Base-by-base conservation (phyloP, 1,284 basidiomycete genomes). In the Fomes fomentarius region DNA sequence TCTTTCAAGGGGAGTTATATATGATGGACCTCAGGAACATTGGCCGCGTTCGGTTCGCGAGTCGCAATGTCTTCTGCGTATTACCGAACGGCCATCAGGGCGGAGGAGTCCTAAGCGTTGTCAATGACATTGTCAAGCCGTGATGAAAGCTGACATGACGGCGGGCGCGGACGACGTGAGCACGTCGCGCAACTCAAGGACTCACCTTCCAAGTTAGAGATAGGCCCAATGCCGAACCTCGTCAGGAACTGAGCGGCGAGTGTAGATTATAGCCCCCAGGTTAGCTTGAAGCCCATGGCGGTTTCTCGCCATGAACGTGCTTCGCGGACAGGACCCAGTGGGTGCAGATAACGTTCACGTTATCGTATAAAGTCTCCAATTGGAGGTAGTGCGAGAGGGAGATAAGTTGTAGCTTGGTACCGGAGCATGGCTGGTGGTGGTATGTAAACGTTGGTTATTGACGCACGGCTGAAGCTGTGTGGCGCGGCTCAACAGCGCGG, bases 121-220 rank as follows among this genome's bases (percentile, higher is more conserved):
- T 46, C 19, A 22, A 50, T 47, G 45, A 26, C n/a, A 38, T 41
- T 24, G 46, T 26, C 10, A 28, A 52, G 60, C 52, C 56, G 57
- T 58, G 51, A 61, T 56, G n/a, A 19, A 8, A 10, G 10, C 56
- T 54, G 56, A 61, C 60, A 61, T 61, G 60, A 61, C 37, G 54
- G 26, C 35, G 49, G 54, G 34, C n/a, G n/a, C 41, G 39, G 38
- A 42, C 17, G 48, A 46, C 30, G 21, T 24, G 45, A 41, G 45
- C 51, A 56, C 37, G 40, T 34, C 47, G 45, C 40, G 10, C 17
- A 19, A 58, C 59, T 30, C 46, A 57, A 12, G 15, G 21, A 57
- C 60, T 33, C 44, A 61, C 60, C 60, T 56, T 46, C 45, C 44
- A 19, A 35, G 24, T 38, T 33, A 47, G 48, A 43, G 39, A 49